phyloP scores from a whole-genome alignment of 2,329 filamentous ascomycete species.

The Fusarium heterosporum region DNA sequence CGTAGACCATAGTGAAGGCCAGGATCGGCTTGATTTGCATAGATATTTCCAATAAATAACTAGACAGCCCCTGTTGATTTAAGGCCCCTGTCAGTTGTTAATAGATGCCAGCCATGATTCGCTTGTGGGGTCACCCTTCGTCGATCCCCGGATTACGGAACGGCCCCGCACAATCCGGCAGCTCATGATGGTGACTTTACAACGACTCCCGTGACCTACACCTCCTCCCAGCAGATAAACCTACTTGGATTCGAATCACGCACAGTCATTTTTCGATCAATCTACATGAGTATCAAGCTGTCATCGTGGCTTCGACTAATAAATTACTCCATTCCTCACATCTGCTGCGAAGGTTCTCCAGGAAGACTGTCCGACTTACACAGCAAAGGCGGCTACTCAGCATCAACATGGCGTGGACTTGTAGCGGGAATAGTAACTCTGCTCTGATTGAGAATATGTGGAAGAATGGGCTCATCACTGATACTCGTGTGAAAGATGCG shows the following conservation, averaged over 20 bases:
- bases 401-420: constrained; percentile 86
- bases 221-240: not conserved
- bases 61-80: constrained; percentile 8
- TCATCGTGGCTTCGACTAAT: constrained; percentile 30
- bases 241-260: too few relatives aligned
- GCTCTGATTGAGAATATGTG: constrained; percentile 84
- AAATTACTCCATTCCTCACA: constrained; percentile 7
- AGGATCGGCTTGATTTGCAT: not conserved
- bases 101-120: constrained; percentile 6
- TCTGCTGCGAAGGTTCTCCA: not conserved
- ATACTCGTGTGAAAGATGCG: constrained; percentile 77
- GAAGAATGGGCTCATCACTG: constrained; percentile 77
- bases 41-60: not conserved
- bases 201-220: not conserved
- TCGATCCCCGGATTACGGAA: constrained; percentile 38
- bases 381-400: constrained; percentile 8
- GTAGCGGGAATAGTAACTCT: constrained; percentile 78
- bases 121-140: constrained; percentile 39
- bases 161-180: constrained; percentile 44
- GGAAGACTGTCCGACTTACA: constrained; percentile 11
- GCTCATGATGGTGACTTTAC: constrained; percentile 38
- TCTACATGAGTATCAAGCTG: not conserved
- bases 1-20: not conserved
- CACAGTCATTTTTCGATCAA: too few relatives aligned
- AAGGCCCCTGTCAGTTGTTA: constrained; percentile 10